phyloP scores from a whole-genome alignment of 1,284 basidiomycete species.

The Moesziomyces antarcticus region DNA sequence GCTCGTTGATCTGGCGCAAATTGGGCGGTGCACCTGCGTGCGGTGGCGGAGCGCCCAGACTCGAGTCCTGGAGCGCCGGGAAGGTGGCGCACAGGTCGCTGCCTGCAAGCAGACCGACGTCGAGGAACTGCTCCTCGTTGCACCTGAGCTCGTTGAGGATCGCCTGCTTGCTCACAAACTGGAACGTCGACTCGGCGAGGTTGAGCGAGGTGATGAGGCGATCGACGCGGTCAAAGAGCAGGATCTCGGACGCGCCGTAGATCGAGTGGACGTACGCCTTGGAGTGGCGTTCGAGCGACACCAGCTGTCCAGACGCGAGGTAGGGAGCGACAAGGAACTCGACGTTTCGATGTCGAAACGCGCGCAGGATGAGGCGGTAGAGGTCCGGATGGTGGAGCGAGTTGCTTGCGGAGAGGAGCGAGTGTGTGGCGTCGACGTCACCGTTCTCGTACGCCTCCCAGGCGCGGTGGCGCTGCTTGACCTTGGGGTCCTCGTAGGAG shows the following conservation, averaged over 20 bases:
- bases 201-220: constrained; percentile 87
- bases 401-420: constrained; percentile 80
- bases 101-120: constrained; percentile 89
- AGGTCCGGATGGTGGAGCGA: constrained; percentile 77
- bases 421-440: constrained; percentile 81
- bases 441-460: constrained; percentile 66
- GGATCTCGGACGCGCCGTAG: constrained; percentile 87
- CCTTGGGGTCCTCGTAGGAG: constrained; percentile 61
- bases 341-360: constrained; percentile 93
- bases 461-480: constrained; percentile 54
- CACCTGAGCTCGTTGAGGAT: constrained; percentile 82
- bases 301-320: constrained; percentile 88
- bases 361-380: constrained; percentile 88
- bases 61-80: constrained; percentile 77
- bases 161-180: constrained; percentile 82
- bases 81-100: constrained; percentile 84
- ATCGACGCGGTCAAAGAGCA: constrained; percentile 87
- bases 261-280: constrained; percentile 96
- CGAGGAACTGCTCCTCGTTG: constrained; percentile 91
- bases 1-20: constrained; percentile 69
- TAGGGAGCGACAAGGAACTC: constrained; percentile 98
- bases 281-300: constrained; percentile 90
- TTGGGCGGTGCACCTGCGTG: constrained; percentile 48
- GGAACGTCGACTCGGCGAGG: constrained; percentile 72
- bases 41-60: constrained; percentile 42